These are phyloP conservation scores for Crataegus laevigata DNA, from an alignment of 306 rosid species.

Conservation along the genomic window DNA sequence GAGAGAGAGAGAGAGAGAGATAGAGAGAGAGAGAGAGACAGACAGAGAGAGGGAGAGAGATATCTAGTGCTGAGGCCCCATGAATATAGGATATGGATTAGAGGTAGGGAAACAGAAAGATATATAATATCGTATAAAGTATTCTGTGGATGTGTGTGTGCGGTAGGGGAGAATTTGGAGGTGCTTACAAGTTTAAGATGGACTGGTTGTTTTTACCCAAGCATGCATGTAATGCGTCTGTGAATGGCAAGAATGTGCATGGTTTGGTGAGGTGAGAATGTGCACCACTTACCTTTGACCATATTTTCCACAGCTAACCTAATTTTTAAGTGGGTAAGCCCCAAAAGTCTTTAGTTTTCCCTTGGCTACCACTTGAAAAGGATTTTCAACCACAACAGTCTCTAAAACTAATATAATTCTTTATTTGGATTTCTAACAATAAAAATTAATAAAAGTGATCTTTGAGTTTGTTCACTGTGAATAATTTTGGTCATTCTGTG, in stretches of 20 bases:
- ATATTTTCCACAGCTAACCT: not conserved
- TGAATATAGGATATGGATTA: not conserved
- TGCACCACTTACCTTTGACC: conserved; percentile 1
- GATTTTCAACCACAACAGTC: too few relatives aligned
- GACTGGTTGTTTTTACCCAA: conserved; percentile 1
- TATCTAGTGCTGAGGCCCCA: not conserved
- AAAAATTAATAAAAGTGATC: too few relatives aligned
- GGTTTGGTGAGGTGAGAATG: conserved; percentile 4
- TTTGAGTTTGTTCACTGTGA: too few relatives aligned
- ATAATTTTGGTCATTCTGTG: too few relatives aligned
- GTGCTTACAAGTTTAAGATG: not conserved
- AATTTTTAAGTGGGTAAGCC: not conserved
- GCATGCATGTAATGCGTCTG: not conserved
- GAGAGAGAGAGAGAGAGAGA: not conserved
- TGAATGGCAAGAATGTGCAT: not conserved
- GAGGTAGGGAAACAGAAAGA: not conserved
- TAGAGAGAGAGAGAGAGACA: not conserved
- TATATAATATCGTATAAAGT: not conserved
- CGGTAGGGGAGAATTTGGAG: not conserved
- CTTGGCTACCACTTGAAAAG: not conserved
- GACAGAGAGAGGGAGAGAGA: not conserved
- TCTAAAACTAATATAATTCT: too few relatives aligned
- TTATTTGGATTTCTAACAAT: accelerated
- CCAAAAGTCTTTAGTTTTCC: not conserved
- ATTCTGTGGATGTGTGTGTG: not conserved